phyloP scores from a whole-genome alignment of 2,329 filamentous ascomycete genomes.

The Dryadomyces sulphureus region DNA sequence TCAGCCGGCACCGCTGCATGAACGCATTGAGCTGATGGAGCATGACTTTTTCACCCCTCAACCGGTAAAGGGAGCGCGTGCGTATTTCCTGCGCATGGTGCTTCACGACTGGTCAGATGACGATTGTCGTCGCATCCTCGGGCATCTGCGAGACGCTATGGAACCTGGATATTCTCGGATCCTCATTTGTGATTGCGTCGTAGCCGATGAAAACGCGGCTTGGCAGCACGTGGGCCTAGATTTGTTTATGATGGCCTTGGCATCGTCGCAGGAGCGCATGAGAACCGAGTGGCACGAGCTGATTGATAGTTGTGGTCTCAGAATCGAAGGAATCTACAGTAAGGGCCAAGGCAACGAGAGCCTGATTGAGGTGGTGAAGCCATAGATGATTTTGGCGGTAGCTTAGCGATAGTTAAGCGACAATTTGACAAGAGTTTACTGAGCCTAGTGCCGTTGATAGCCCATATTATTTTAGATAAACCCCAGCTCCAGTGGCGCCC shows the following conservation, averaged over 20 bases:
- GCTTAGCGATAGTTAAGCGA: no score
- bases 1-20: background rate
- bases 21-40: background rate
- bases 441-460: no score
- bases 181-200: slow-evolving; percentile 1
- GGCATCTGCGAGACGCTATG: slow-evolving; percentile 9
- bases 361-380: slow-evolving; percentile 1
- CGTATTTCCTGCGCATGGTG: slow-evolving; percentile 11
- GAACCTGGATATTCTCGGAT: slow-evolving; percentile 1
- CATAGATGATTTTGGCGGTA: no score
- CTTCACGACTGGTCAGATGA: slow-evolving; percentile 13
- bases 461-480: background rate
- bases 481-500: background rate
- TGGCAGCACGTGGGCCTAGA: slow-evolving; percentile 2
- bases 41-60: slow-evolving; percentile 12
- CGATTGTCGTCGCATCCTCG: slow-evolving; percentile 9
- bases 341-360: slow-evolving; percentile 1
- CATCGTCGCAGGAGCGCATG: slow-evolving; percentile 1
- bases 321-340: slow-evolving; percentile 2
- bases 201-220: slow-evolving; percentile 1
- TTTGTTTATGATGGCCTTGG: slow-evolving; percentile 2
- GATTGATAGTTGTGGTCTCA: background rate
- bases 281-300: background rate
- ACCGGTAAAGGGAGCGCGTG: slow-evolving; percentile 6
- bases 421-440: no score